These are phyloP conservation scores for Dioszegia aurantiaca DNA, from an alignment of 768 basidiomycete genomes.

Conservation along the genomic window DNA sequence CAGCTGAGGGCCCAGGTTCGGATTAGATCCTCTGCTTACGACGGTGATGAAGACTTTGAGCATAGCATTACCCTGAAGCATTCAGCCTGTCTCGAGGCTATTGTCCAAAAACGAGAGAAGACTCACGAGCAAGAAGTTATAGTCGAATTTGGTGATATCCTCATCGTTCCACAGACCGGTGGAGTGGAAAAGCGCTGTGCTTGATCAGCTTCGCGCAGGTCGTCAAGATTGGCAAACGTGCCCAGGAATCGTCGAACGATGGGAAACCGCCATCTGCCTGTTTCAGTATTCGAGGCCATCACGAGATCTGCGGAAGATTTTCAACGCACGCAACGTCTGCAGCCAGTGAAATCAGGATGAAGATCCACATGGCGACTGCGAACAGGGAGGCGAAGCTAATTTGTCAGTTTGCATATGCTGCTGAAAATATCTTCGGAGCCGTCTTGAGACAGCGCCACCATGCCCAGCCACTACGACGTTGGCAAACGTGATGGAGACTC, in stretches of 20 bases:
- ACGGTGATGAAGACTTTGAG: slow-evolving; percentile 43
- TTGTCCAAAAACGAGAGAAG: no score
- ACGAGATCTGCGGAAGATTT: not conserved
- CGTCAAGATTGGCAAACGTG: not conserved
- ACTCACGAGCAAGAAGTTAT: slow-evolving; percentile 14
- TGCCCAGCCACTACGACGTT: no score
- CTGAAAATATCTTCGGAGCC: no score
- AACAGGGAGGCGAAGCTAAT: slow-evolving; percentile 38
- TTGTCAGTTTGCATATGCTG: no score
- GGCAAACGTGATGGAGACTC: no score
- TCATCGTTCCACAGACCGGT: slow-evolving; percentile 26
- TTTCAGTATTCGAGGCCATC: no score
- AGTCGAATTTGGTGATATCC: slow-evolving; percentile 24
- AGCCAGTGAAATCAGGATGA: slow-evolving; percentile 27
- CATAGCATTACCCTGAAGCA: slow-evolving; percentile 24
- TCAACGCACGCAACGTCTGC: slow-evolving; percentile 40
- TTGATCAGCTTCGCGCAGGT: not conserved
- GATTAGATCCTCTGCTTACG: slow-evolving; percentile 17
- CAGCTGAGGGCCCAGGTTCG: no score
- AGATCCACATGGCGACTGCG: slow-evolving; percentile 33
- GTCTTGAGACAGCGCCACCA: no score
- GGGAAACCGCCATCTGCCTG: slow-evolving; percentile 18
- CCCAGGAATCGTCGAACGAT: slow-evolving; percentile 16
- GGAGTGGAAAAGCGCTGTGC: slow-evolving; percentile 23
- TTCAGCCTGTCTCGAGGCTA: not conserved